Conservation (phyloP, 2,329 filamentous ascomycete genomes). For the Epichloe sp. region DNA sequence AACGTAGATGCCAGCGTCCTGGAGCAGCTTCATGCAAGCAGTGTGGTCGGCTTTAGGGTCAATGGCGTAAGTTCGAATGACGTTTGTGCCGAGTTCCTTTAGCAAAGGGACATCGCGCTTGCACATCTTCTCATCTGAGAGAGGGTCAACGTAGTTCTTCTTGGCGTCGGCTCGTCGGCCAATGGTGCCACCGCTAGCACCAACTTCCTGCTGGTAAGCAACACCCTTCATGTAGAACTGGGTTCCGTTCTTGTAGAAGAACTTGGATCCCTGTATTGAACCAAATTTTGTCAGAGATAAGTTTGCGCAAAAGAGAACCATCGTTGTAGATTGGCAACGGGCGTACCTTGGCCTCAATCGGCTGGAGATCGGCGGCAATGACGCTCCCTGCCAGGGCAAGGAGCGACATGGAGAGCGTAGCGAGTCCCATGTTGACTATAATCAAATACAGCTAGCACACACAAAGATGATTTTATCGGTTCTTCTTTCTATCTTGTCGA, state of each 20-base stretch:
- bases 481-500: neutral
- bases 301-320: neutral
- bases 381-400: conserved; percentile 29
- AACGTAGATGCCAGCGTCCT: conserved; percentile 85
- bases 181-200: conserved; percentile 37
- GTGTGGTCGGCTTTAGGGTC: conserved; percentile 68
- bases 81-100: conserved; percentile 69
- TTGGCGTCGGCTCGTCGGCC: conserved; percentile 16
- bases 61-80: conserved; percentile 89
- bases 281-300: neutral
- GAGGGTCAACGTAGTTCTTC: conserved; percentile 63
- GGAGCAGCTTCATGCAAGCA: conserved; percentile 71
- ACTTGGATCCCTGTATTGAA: conserved; percentile 53
- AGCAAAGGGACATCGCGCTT: conserved; percentile 77
- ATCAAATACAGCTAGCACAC: neutral
- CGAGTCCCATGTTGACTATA: conserved; percentile 19
- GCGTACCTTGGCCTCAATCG: conserved; percentile 57
- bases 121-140: conserved; percentile 59
- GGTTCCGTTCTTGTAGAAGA: conserved; percentile 69
- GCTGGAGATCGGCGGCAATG: conserved; percentile 33
- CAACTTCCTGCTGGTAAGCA: conserved; percentile 80
- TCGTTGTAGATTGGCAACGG: neutral
- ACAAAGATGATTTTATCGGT: neutral
- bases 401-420: conserved; percentile 19
- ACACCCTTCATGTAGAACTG: conserved; percentile 77